Percentiles rank a stretch among this genome's conserved stretches.
Evolutionary conservation across 139 green algal genomes (phyloP).

Genomic region (Monoraphidium neglectum): DNA sequence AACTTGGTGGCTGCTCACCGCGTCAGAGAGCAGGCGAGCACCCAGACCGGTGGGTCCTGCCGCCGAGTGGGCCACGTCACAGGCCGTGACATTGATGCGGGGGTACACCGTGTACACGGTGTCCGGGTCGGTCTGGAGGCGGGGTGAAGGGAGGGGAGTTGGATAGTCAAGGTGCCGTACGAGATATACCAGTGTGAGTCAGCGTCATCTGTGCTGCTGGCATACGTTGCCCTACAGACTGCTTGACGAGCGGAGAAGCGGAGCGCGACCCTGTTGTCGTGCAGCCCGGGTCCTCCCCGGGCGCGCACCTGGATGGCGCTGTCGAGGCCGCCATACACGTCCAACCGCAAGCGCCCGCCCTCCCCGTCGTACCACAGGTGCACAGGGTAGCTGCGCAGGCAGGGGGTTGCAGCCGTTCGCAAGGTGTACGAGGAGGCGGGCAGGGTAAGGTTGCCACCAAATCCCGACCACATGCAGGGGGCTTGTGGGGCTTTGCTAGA

Average conservation of each 20-base stretch:
- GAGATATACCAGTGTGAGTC: too few relatives aligned
- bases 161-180: too few relatives aligned
- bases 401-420: background rate
- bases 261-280: too few relatives aligned
- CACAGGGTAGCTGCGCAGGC: constrained; percentile 32
- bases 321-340: constrained; percentile 42
- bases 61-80: constrained; percentile 20
- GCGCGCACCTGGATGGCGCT: constrained; percentile 10
- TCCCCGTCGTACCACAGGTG: constrained; percentile 33
- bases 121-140: background rate
- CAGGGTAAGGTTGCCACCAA: background rate
- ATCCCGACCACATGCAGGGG: background rate
- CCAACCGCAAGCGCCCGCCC: constrained; percentile 9
- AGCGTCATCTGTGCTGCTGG: too few relatives aligned
- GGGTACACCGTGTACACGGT: constrained; percentile 38
- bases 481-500: background rate
- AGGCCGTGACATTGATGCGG: constrained; percentile 26
- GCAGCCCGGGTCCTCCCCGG: background rate
- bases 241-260: too few relatives aligned
- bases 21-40: constrained; percentile 7
- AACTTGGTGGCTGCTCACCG: too few relatives aligned
- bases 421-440: background rate
- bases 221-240: too few relatives aligned
- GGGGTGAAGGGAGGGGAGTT: background rate
- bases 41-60: constrained; percentile 26